Evolutionary conservation across 768 basidiomycete species (phyloP).

Genomic region (Psilocybe cubensis): DNA sequence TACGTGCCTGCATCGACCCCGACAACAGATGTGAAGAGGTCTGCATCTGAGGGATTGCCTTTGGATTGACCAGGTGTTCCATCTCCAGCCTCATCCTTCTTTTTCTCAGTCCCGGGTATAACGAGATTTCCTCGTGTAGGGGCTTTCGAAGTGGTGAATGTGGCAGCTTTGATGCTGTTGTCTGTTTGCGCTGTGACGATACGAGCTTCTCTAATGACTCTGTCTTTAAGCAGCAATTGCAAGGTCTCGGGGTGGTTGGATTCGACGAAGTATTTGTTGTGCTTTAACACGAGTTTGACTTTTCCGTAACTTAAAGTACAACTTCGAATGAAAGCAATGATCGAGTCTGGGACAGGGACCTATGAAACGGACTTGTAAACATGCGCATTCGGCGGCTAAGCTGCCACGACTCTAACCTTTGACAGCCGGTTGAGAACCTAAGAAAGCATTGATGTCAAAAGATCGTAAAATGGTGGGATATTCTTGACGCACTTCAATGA

Average conservation of each 20-base stretch:
- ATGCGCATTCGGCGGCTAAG: too few species aligned
- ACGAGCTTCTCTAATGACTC: slow-evolving; percentile 81
- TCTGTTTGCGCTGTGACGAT: slow-evolving; percentile 71
- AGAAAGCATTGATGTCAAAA: slow-evolving; percentile 6
- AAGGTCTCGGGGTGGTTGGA: slow-evolving; percentile 94
- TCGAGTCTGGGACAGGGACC: slow-evolving; percentile 91
- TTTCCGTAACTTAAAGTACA: slow-evolving; percentile 97
- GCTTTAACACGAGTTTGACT: slow-evolving; percentile 96
- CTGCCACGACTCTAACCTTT: slow-evolving; percentile 60
- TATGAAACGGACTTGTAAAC: too few species aligned
- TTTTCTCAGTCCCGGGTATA: slow-evolving; percentile 88
- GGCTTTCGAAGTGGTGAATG: slow-evolving; percentile 80
- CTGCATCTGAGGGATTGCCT: slow-evolving; percentile 56
- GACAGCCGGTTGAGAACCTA: slow-evolving; percentile 83
- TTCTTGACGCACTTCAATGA: slow-evolving; percentile 79
- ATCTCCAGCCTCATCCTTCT: slow-evolving; percentile 49
- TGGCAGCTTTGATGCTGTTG: slow-evolving; percentile 74
- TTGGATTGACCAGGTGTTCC: slow-evolving; percentile 29
- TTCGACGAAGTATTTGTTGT: slow-evolving; percentile 97
- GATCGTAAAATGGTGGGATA: slow-evolving; percentile 25
- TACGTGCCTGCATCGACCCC: slow-evolving; percentile 85
- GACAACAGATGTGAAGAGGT: slow-evolving; percentile 94
- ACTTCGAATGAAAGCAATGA: slow-evolving; percentile 86
- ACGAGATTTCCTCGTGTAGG: slow-evolving; percentile 82
- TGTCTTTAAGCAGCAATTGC: slow-evolving; percentile 85